Base-by-base conservation (phyloP, 2,329 filamentous ascomycete genomes). In the Pyrenochaeta sp. region DNA sequence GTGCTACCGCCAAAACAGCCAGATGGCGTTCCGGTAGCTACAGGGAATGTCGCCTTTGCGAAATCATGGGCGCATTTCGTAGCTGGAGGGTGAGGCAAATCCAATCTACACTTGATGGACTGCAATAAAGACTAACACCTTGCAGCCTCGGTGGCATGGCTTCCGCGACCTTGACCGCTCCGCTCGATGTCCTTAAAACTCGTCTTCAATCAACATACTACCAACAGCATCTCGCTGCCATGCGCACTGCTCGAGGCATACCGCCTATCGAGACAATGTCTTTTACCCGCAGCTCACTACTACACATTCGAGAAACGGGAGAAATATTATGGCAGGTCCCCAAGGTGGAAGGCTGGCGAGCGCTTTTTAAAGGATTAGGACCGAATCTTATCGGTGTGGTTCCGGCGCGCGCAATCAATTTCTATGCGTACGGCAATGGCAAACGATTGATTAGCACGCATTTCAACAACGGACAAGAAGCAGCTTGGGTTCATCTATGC, bases 191-290 rank as follows among this genome's bases (percentile, higher is more conserved):
- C 29, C 84, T 98, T 45, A 96, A 96, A 76, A 98, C 94, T 10
- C 87, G 94, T 31, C 82, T 98, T 2, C 94, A 98, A 75, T 96
- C 92, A 68, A 93, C 96, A 72, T 96, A 96, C 75, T 97, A 97
- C 82, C 91, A 97, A 75, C 83, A 87, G 7, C 91, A 97, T 76
- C 83, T 97, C 40, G 83, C 84, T 27, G 85, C 88, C 14, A 83
- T 86, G 7, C 85, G 90, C 44, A 79, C 85, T n/a, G 84, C 87
- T 35, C 81, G 83, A 48, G 80, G 81, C 11, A 69, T 83, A 1
- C 82, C 70, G 70, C 84, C 77, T 61, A 85, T 77, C 65, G 81
- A 75, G 58, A 75, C 85, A 56, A 82, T 91, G 63, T 86, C 87
- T 41, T 85, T 91, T 4, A 73, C 87, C 12, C 86, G 88, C 45